Evolutionary conservation across 768 basidiomycete genomes (phyloP).

Genomic region (Russula vinacea): DNA sequence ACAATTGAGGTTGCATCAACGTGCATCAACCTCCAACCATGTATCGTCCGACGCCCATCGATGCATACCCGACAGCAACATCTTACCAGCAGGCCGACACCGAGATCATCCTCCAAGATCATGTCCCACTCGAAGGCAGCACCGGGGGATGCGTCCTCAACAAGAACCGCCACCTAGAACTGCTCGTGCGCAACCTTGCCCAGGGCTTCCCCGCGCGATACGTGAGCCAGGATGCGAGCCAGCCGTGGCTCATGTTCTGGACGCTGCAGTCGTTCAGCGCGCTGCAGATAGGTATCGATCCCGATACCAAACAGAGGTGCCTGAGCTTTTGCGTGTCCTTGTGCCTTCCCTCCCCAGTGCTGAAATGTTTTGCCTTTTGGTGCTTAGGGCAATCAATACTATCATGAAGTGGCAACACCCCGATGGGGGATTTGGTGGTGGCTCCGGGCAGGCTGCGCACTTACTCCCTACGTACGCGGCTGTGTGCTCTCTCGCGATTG

Average conservation of each 20-base stretch:
- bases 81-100: slow-evolving; percentile 61
- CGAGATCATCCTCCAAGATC: slow-evolving; percentile 58
- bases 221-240: slow-evolving; percentile 84
- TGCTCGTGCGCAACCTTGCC: slow-evolving; percentile 63
- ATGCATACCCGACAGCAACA: slow-evolving; percentile 61
- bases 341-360: neutral
- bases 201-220: slow-evolving; percentile 82
- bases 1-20: neutral
- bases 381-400: slow-evolving; percentile 69
- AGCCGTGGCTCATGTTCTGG: slow-evolving; percentile 97
- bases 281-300: slow-evolving; percentile 76
- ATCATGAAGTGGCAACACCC: slow-evolving; percentile 80
- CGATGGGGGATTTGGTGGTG: slow-evolving; percentile 88
- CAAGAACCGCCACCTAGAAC: slow-evolving; percentile 68
- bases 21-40: slow-evolving; percentile 8
- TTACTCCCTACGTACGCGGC: slow-evolving; percentile 87
- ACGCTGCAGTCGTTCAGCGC: slow-evolving; percentile 78
- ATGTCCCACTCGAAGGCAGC: slow-evolving; percentile 42
- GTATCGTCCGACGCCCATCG: slow-evolving; percentile 45
- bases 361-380: neutral
- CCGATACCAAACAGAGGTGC: slow-evolving; percentile 71
- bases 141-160: slow-evolving; percentile 44
- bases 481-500: slow-evolving; percentile 79
- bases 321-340: slow-evolving; percentile 26
- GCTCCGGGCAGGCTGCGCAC: slow-evolving; percentile 84